Conservation (phyloP, 2,329 filamentous ascomycete species). For the Mariannaea elegans region DNA sequence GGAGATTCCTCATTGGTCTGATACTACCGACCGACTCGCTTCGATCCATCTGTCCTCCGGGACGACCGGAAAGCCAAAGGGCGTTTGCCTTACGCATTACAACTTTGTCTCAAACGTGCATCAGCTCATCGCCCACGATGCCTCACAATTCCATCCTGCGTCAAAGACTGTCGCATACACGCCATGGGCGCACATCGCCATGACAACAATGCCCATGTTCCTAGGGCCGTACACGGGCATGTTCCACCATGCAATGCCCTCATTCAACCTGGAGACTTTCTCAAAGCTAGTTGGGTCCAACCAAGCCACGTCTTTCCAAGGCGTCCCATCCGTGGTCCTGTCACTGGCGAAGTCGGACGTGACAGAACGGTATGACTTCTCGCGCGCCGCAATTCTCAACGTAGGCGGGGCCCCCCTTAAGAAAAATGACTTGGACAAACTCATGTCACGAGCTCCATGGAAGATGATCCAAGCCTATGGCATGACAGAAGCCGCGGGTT, state of each 20-base stretch:
- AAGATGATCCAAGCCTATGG: conserved; percentile 53
- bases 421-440: conserved; percentile 43
- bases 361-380: conserved; percentile 48
- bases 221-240: conserved; percentile 54
- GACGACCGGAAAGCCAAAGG: conserved; percentile 83
- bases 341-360: conserved; percentile 48
- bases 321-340: conserved; percentile 50
- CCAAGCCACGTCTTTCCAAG: conserved; percentile 50
- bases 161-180: conserved; percentile 52
- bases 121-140: conserved; percentile 50
- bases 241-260: conserved; percentile 54
- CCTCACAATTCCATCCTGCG: conserved; percentile 45
- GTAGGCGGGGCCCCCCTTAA: conserved; percentile 49
- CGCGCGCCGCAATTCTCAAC: conserved; percentile 47
- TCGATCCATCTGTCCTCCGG: conserved; percentile 60
- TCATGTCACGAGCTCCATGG: conserved; percentile 47
- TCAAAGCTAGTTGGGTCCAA: conserved; percentile 46
- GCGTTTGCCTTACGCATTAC: conserved; percentile 78
- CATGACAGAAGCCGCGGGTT: conserved; percentile 56
- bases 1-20: conserved; percentile 46
- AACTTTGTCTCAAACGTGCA: conserved; percentile 75
- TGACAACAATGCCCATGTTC: conserved; percentile 55
- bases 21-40: conserved; percentile 47
- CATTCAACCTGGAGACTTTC: conserved; percentile 48
- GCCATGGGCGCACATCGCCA: conserved; percentile 55